phyloP scores from a whole-genome alignment of 306 rosid species.

The Oxytropis ochrocephala region DNA sequence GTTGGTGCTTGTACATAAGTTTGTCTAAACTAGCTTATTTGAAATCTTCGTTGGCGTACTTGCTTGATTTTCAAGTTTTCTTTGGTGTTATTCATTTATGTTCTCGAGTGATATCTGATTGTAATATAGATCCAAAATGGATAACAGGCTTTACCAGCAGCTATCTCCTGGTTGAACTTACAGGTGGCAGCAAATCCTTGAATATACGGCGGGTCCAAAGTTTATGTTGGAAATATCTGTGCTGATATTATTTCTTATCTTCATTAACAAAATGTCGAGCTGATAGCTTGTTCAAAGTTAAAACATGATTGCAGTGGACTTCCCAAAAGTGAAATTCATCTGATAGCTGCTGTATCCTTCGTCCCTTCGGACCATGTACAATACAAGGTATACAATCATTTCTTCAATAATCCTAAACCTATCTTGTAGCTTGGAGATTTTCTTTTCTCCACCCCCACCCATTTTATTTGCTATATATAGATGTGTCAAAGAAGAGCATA shows the following conservation, averaged over 20 bases:
- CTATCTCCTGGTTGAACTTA: conserved; percentile 87
- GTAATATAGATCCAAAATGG: conserved; percentile 71
- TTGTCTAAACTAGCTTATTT: not conserved
- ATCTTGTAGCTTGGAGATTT: not conserved
- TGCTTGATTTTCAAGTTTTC: conserved; percentile 17
- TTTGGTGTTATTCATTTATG: conserved; percentile 13
- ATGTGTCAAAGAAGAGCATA: not conserved
- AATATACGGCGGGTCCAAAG: conserved; percentile 20
- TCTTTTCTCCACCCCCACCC: not conserved
- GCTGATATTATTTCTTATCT: conserved; percentile 33
- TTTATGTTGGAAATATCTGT: conserved; percentile 35
- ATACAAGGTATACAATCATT: conserved; percentile 24
- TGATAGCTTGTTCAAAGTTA: conserved; percentile 18
- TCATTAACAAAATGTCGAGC: conserved; percentile 33
- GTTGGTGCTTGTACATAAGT: not conserved
- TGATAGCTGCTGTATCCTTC: conserved; percentile 19
- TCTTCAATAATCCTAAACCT: not conserved
- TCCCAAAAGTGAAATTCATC: conserved; percentile 20
- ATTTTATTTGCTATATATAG: not conserved
- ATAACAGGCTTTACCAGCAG: conserved; percentile 99
- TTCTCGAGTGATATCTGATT: conserved; percentile 34
- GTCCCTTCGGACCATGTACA: conserved; percentile 6
- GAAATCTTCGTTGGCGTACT: conserved; percentile 15
- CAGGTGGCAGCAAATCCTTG: conserved; percentile 48
- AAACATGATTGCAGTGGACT: conserved; percentile 16